Evolutionary conservation across 176 grass and related monocot species (phyloP).

Genomic region (Typha latifolia): DNA sequence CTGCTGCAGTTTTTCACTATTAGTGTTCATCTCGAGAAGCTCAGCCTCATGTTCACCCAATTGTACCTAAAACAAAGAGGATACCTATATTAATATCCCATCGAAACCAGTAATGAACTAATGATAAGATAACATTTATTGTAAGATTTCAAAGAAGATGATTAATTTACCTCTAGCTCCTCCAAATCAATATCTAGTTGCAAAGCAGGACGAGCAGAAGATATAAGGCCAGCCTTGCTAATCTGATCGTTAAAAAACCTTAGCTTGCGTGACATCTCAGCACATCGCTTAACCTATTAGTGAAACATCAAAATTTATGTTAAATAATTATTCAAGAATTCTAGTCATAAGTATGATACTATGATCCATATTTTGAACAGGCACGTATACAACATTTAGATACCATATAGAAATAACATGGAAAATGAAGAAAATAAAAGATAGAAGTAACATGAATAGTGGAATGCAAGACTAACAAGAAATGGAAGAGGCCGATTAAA

Average conservation of each 20-base stretch:
- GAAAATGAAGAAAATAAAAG: too few relatives aligned
- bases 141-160: neutral
- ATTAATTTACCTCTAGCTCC: slow-evolving; percentile 70
- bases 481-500: too few relatives aligned
- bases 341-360: neutral
- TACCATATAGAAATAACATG: too few relatives aligned
- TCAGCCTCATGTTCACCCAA: slow-evolving; percentile 87
- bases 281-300: slow-evolving; percentile 77
- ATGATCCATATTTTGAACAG: too few relatives aligned
- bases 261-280: slow-evolving; percentile 94
- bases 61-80: slow-evolving; percentile 39
- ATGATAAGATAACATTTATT: neutral
- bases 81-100: neutral
- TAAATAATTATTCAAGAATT: neutral
- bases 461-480: too few relatives aligned
- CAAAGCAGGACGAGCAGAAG: slow-evolving; percentile 53
- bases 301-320: neutral
- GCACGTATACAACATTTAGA: too few relatives aligned
- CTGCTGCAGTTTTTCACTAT: slow-evolving; percentile 71
- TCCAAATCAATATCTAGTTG: slow-evolving; percentile 91
- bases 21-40: slow-evolving; percentile 90
- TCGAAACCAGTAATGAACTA: neutral
- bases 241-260: slow-evolving; percentile 90
- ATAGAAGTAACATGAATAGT: too few relatives aligned
- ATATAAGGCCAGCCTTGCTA: slow-evolving; percentile 55